These are phyloP conservation scores for Leccinum subgranulosum DNA, from an alignment of 768 basidiomycete species.

Conservation along the genomic window DNA sequence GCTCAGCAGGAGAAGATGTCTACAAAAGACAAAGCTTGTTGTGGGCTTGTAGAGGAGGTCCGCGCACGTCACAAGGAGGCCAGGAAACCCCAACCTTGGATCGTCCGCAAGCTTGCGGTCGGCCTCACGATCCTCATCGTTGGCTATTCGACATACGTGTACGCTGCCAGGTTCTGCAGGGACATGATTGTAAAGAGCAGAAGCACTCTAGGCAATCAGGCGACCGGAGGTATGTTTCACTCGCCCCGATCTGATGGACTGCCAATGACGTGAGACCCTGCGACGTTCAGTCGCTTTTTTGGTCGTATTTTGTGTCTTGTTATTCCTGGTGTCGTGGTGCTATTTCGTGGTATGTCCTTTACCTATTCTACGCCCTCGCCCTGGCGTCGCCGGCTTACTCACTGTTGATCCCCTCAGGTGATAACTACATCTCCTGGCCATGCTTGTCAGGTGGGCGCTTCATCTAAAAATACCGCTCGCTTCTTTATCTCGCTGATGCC, in stretches of 20 bases:
- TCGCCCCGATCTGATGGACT: not conserved
- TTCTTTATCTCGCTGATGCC: constrained; percentile 5
- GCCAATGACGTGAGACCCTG: constrained; percentile 3
- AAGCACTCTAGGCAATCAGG: constrained; percentile 44
- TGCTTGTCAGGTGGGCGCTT: constrained; percentile 56
- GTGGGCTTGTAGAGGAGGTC: constrained; percentile 54
- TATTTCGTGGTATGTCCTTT: constrained; percentile 59
- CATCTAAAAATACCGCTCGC: not conserved
- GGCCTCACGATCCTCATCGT: constrained; percentile 56
- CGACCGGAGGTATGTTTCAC: constrained; percentile 62
- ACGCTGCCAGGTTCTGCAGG: constrained; percentile 66
- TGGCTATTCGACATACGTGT: constrained; percentile 74
- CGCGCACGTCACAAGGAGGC: constrained; percentile 38
- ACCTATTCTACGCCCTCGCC: not conserved
- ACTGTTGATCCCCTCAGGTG: constrained; percentile 40
- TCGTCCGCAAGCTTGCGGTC: constrained; percentile 67
- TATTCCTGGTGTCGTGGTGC: constrained; percentile 74
- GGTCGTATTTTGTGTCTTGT: constrained; percentile 58
- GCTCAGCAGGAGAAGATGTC: constrained; percentile 14
- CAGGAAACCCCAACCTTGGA: constrained; percentile 64
- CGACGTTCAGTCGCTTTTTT: constrained; percentile 57
- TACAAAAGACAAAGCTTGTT: constrained; percentile 30
- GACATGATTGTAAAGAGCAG: constrained; percentile 57
- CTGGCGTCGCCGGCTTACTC: not conserved
- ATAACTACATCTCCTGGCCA: constrained; percentile 65